A percentile compares a stretch with the other conserved stretches of the same genome.
Conservation (phyloP, 352 stramenopile genomes). For the Globisporangium spiculum region DNA sequence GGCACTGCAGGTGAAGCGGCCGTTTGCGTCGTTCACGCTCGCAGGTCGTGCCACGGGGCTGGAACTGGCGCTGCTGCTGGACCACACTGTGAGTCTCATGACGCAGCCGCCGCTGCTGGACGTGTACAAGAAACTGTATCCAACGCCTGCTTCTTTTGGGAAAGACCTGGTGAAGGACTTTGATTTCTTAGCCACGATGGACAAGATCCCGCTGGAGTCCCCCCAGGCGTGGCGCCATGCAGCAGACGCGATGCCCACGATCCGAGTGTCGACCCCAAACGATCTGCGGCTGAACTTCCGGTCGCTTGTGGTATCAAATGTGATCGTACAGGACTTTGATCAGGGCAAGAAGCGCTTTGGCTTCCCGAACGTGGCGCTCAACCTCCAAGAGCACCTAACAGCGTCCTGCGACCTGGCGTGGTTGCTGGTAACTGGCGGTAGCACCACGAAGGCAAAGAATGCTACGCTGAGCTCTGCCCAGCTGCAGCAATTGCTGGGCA, state of each 20-base stretch:
- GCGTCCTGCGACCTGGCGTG: constrained; percentile 5
- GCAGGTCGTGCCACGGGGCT: neutral
- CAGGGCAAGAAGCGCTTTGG: constrained; percentile 7
- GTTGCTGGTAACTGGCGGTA: neutral
- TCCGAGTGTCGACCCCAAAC: neutral
- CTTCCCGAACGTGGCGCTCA: neutral
- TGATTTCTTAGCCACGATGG: neutral
- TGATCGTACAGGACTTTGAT: constrained; percentile 5
- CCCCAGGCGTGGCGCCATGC: neutral
- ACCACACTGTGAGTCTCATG: neutral
- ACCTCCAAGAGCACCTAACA: neutral
- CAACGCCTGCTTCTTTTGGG: neutral
- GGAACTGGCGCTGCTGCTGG: neutral
- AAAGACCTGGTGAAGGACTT: neutral
- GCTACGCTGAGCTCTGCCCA: neutral
- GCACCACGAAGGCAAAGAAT: neutral
- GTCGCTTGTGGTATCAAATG: constrained; percentile 1
- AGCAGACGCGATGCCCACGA: neutral
- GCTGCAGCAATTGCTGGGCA: neutral
- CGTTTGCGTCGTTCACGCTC: neutral
- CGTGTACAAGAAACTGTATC: neutral
- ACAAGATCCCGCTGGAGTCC: constrained; percentile 1
- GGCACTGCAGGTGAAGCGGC: neutral
- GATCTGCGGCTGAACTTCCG: neutral
- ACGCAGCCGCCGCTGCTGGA: neutral